phyloP scores from a whole-genome alignment of 2,329 filamentous ascomycete genomes.

The Emergomyces pasteurianus region DNA sequence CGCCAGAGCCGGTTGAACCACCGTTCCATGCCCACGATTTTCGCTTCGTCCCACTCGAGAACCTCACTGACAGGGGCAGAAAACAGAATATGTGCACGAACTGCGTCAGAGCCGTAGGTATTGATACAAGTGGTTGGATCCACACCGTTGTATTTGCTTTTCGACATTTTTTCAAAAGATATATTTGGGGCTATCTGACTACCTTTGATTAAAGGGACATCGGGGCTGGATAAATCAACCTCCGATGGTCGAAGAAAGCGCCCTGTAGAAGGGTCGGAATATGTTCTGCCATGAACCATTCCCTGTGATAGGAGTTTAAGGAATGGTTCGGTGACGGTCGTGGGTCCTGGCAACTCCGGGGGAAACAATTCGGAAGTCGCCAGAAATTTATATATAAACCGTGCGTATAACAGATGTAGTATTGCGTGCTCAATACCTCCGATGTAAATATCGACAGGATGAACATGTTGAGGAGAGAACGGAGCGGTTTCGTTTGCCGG shows the following conservation, averaged over 20 bases:
- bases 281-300: conserved; percentile 87
- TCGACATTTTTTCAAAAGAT: conserved; percentile 86
- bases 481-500: conserved; percentile 50
- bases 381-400: conserved; percentile 83
- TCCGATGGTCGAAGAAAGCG: conserved; percentile 67
- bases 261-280: conserved; percentile 59
- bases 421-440: conserved; percentile 88
- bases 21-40: conserved; percentile 67
- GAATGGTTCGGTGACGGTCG: conserved; percentile 58
- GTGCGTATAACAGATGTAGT: conserved; percentile 74
- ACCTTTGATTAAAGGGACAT: conserved; percentile 48
- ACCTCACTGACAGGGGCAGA: conserved; percentile 74
- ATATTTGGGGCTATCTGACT: conserved; percentile 49
- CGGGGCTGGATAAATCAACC: conserved; percentile 49
- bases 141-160: conserved; percentile 86
- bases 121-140: conserved; percentile 63
- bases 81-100: conserved; percentile 77
- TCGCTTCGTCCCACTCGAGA: conserved; percentile 75
- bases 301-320: conserved; percentile 73
- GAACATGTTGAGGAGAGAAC: conserved; percentile 45
- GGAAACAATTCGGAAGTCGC: conserved; percentile 38
- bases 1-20: conserved; percentile 63
- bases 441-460: conserved; percentile 80
- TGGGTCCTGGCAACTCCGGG: conserved; percentile 12
- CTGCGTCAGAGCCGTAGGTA: conserved; percentile 70